A percentile compares a stretch with the other conserved stretches of the same genome.
These are phyloP conservation scores for Lizonia empirigonia DNA, from an alignment of 2,329 filamentous ascomycete species.

Conservation along the genomic window DNA sequence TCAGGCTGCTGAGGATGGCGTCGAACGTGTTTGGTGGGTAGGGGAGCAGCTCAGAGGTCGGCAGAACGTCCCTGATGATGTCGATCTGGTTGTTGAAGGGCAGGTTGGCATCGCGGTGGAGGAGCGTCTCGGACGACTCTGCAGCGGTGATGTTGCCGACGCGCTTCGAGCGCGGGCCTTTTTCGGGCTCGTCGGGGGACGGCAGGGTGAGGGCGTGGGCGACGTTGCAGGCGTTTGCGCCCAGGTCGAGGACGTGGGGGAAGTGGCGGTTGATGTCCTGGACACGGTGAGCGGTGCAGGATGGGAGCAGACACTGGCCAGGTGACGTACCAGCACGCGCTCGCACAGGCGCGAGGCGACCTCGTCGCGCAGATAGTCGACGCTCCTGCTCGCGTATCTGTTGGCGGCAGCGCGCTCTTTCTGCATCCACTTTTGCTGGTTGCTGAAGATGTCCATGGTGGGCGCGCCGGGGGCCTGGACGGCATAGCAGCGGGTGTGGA, in stretches of 20 bases:
- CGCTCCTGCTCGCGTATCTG: constrained; percentile 72
- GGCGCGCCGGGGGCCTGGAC: constrained; percentile 77
- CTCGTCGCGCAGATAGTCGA: constrained; percentile 94
- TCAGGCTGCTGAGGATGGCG: constrained; percentile 85
- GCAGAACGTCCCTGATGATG: constrained; percentile 76
- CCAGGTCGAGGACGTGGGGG: constrained; percentile 83
- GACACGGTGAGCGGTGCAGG: constrained; percentile 18
- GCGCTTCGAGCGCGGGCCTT: constrained; percentile 70
- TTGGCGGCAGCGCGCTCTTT: constrained; percentile 82
- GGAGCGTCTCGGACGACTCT: constrained; percentile 77
- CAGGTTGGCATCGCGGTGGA: constrained; percentile 78
- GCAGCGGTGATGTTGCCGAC: constrained; percentile 78
- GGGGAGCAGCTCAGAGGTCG: constrained; percentile 74
- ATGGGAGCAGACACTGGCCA: neutral
- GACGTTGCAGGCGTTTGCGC: constrained; percentile 94
- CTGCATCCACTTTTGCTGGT: constrained; percentile 84
- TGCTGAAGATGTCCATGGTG: constrained; percentile 89
- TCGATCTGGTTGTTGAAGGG: constrained; percentile 76
- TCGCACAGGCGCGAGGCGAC: constrained; percentile 85
- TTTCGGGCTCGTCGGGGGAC: constrained; percentile 65
- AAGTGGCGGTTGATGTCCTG: constrained; percentile 93
- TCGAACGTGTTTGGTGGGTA: constrained; percentile 81
- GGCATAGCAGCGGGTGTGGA: constrained; percentile 74
- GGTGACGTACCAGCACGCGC: constrained; percentile 69
- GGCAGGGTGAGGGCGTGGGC: constrained; percentile 73